Percentiles rank a stretch among this genome's conserved stretches.
Conservation (phyloP, 1,139 yeast species). For the Nadsonia starkeyi-henricii region DNA sequence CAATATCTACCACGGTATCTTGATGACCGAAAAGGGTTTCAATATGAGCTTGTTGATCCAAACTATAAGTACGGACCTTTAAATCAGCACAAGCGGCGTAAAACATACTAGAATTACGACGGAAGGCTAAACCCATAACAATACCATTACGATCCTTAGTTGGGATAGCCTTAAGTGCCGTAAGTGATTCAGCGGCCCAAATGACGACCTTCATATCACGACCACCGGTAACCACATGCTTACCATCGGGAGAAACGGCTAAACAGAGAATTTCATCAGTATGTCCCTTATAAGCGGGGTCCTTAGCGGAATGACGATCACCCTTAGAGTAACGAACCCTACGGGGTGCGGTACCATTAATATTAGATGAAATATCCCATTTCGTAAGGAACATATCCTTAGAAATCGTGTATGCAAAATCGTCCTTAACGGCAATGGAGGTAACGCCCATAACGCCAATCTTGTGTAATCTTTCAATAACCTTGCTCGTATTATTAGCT, state of each 20-base stretch:
- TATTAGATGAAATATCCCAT: conserved; percentile 49
- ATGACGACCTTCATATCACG: conserved; percentile 64
- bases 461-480: conserved; percentile 14
- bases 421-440: conserved; percentile 36
- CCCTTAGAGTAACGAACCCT: conserved; percentile 55
- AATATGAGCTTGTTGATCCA: conserved; percentile 75
- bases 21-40: conserved; percentile 93
- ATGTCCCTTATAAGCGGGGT: conserved; percentile 40
- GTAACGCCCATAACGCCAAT: conserved; percentile 11
- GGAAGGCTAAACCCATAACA: conserved; percentile 60
- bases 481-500: background rate
- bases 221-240: conserved; percentile 83
- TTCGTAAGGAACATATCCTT: conserved; percentile 72
- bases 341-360: conserved; percentile 28
- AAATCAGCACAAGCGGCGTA: conserved; percentile 90
- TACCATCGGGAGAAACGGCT: conserved; percentile 81
- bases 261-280: conserved; percentile 61
- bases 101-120: conserved; percentile 69
- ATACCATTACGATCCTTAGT: conserved; percentile 57
- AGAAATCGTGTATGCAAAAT: conserved; percentile 65
- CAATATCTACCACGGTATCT: conserved; percentile 68
- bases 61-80: conserved; percentile 73
- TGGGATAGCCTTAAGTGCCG: conserved; percentile 63
- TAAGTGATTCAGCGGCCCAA: conserved; percentile 71
- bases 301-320: conserved; percentile 34